Evolutionary conservation across 495 filamentous ascomycete genomes (phyloP), one percentile per base, ranked within the genome.

Genomic region (Penicillium flavigenum): DNA sequence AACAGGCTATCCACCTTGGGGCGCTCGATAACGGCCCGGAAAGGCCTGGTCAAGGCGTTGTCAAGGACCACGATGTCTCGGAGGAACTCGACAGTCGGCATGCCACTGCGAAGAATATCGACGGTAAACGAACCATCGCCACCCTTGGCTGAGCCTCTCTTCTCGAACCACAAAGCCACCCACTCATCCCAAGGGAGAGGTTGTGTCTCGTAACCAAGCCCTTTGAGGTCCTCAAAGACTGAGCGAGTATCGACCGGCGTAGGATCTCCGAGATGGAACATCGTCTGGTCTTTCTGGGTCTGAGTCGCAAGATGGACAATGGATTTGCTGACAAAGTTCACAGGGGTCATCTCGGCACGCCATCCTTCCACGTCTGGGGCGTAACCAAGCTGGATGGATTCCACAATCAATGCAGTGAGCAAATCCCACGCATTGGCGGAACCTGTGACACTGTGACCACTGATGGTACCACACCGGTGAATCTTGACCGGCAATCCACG

Each of bases 291-390:
- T 10, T 73, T 70, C 12, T 81, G 65, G 1, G 71, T 79, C 42
- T 85, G 75, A 12, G 81, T 79, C 38, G 79, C 74, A 46, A 88
- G 79, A 39, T 83, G 78, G 31, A 86, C 64, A 54, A 89, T 87
- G 0, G 83, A 78, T 58, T 82, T 81, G 68, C 81, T 86, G 52
- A 88, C 82, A 52, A 87, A 87, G 68, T 89, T 85, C 3, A 86
- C 86, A 0, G 86, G 86, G 3, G 86, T 88, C 85, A 88, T 88
- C 70, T 89, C 86, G 0, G 83, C 84, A 27, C 82, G 80, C 85
- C 86, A 88, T 50, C 83, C 85, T 36, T 83, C 75, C 22, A 88
- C 81, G 51, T 86, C 79, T 0, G 85, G 85, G 5, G 78, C 79
- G 51, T 79, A 80, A 20, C 85, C 85, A 0, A 89, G 62, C 29